Base-by-base conservation (phyloP, 2,329 filamentous ascomycete species). In the Mariannaea sp. region DNA sequence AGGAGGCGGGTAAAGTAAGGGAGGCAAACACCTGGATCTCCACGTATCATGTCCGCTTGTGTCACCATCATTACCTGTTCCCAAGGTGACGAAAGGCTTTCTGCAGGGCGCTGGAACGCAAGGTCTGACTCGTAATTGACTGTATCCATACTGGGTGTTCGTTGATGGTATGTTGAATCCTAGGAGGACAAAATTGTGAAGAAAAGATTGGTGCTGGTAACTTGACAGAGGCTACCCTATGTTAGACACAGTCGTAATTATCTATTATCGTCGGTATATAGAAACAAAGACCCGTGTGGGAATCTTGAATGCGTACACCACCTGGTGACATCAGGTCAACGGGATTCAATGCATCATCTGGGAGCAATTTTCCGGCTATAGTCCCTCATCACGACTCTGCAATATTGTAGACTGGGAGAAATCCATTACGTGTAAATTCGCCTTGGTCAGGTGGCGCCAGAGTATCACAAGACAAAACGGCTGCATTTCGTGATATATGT, bases 91-190 rank as follows among this genome's bases (percentile, higher is more conserved):
- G 29, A 30, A 27, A 16, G n/a, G 4, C 8, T 26, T 33, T 30
- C 24, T 14, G 1, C n/a, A 22, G 29, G 8, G 6, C 16, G 24
- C 38, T 56, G 53, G 53, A 56, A 56, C 42, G 48, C 20, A 20
- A 16, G 26, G 32, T 56, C 32, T 56, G 36, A 53, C 24, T 7
- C 39, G 19, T 17, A 38, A 47, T 49, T 52, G 36, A 9, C 24
- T 20, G 38, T 33, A 27, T 36, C n/a, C 29, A 35, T 48, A 35
- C 32, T 27, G 30, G 19, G 6, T 19, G 17, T 13, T 27, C 30
- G 10, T 39, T 17, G 9, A 16, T 39, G 53, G 48, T 30, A 52
- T 55, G 48, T 16, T 22, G 33, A 39, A 14, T 10, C 38, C 36
- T n/a, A 45, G 30, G 16, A 12, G 32, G 26, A 14, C 16, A 10